Conservation (phyloP, 768 basidiomycete species). For the Phylloporus rhodoxanthus region DNA sequence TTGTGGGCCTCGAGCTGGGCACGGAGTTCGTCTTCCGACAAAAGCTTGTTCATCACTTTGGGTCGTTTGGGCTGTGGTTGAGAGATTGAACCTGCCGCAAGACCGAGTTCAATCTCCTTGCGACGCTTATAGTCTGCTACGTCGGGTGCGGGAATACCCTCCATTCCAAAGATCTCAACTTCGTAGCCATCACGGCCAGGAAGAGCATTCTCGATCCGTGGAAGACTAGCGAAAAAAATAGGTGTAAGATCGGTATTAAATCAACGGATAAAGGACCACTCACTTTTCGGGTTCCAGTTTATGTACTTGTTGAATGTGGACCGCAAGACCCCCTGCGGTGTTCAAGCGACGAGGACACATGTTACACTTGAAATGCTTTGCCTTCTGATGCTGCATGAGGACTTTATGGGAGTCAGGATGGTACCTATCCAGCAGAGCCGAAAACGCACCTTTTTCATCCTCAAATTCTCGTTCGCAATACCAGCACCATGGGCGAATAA, state of each 20-base stretch:
- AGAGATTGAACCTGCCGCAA: slow-evolving; percentile 74
- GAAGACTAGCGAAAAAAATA: slow-evolving; percentile 41
- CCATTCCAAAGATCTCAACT: slow-evolving; percentile 99
- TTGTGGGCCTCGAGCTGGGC: slow-evolving; percentile 86
- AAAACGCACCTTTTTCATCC: slow-evolving; percentile 85
- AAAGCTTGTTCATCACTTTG: slow-evolving; percentile 67
- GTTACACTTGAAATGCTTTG: slow-evolving; percentile 97
- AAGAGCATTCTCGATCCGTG: slow-evolving; percentile 93
- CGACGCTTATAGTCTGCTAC: slow-evolving; percentile 93
- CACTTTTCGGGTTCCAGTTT: slow-evolving; percentile 91
- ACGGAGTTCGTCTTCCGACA: slow-evolving; percentile 79
- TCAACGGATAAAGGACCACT: slow-evolving; percentile 1
- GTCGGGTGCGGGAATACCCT: slow-evolving; percentile 91
- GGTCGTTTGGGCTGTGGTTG: slow-evolving; percentile 78
- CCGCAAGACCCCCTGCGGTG: slow-evolving; percentile 94
- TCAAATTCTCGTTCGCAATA: slow-evolving; percentile 99
- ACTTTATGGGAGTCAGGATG: slow-evolving; percentile 43
- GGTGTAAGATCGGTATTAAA: slow-evolving; percentile 8
- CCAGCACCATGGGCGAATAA: slow-evolving; percentile 96
- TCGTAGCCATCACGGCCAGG: slow-evolving; percentile 97
- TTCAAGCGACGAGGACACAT: slow-evolving; percentile 94
- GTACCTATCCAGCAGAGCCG: background rate
- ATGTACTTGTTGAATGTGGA: slow-evolving; percentile 98
- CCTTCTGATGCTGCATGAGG: slow-evolving; percentile 98
- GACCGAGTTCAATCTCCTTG: slow-evolving; percentile 90